Conservation (phyloP, 2,329 filamentous ascomycete species). For the Aspergillus costaricaensis region DNA sequence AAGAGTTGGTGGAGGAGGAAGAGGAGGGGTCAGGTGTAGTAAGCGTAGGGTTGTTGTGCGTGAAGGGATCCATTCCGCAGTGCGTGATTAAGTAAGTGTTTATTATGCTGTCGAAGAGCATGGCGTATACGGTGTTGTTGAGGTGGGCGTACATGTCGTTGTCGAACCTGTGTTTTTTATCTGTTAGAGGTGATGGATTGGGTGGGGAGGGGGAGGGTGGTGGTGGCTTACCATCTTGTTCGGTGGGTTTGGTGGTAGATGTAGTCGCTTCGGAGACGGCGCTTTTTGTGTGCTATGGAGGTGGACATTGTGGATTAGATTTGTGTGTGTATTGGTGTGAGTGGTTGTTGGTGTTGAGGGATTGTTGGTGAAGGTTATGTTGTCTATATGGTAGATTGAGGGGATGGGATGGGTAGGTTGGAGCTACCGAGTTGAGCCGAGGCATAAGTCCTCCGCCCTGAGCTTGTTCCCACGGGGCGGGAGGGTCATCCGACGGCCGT, state of each 20-base stretch:
- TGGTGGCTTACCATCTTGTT: conserved; percentile 70
- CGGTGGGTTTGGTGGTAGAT: conserved; percentile 77
- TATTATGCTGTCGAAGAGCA: conserved; percentile 84
- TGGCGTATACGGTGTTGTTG: conserved; percentile 87
- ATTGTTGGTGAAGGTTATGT: no score
- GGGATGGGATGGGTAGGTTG: no score
- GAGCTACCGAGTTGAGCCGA: no score
- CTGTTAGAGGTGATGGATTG: background rate
- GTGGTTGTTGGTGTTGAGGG: background rate
- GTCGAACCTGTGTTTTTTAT: conserved; percentile 64
- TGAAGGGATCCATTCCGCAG: conserved; percentile 71
- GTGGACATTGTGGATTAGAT: conserved; percentile 23
- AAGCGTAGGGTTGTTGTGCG: conserved; percentile 36
- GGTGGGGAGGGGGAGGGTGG: background rate
- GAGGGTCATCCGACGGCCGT: no score
- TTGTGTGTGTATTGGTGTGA: background rate
- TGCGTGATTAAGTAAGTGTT: conserved; percentile 84
- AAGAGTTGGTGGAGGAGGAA: background rate
- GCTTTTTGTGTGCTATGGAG: conserved; percentile 56
- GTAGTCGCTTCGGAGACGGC: conserved; percentile 69
- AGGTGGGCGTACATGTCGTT: conserved; percentile 95
- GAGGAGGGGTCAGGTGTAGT: background rate
- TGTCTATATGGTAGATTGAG: no score
- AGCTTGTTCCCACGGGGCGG: no score
- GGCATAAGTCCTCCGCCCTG: no score